phyloP scores from a whole-genome alignment of 768 basidiomycete species.

The Tubosaeta brunneosetosa region DNA sequence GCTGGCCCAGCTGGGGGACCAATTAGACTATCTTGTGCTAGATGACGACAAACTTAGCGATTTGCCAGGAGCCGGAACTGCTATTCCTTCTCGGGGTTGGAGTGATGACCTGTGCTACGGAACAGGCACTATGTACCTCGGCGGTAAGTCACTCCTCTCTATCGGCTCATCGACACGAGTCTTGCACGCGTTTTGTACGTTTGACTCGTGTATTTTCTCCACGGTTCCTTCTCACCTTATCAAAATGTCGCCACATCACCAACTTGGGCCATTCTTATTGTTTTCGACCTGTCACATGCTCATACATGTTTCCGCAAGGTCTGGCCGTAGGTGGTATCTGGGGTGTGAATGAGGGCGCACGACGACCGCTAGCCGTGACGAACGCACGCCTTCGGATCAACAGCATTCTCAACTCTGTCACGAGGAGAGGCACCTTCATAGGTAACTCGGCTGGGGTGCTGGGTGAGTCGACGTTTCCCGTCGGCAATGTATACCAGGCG shows the following conservation, averaged over 20 bases:
- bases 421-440: constrained; percentile 93
- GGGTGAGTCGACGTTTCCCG: constrained; percentile 57
- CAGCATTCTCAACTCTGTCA: constrained; percentile 93
- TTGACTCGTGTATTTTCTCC: constrained; percentile 44
- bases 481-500: constrained; percentile 23
- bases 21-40: constrained; percentile 91
- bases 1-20: constrained; percentile 85
- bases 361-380: constrained; percentile 79
- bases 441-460: constrained; percentile 98
- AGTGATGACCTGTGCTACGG: constrained; percentile 99
- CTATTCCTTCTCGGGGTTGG: constrained; percentile 95
- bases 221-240: constrained; percentile 64
- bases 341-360: constrained; percentile 93
- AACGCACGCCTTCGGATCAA: constrained; percentile 91
- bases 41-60: constrained; percentile 95
- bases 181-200: constrained; percentile 44
- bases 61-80: constrained; percentile 84
- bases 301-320: constrained; percentile 64
- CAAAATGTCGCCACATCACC: constrained; percentile 48
- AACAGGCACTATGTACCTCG: constrained; percentile 97
- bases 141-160: constrained; percentile 72
- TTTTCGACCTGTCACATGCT: constrained; percentile 74
- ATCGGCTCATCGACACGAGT: constrained; percentile 46
- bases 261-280: constrained; percentile 73
- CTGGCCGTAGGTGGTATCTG: constrained; percentile 91